Evolutionary conservation across 2,329 filamentous ascomycete species (phyloP).

Genomic region (Cercospora canescens): DNA sequence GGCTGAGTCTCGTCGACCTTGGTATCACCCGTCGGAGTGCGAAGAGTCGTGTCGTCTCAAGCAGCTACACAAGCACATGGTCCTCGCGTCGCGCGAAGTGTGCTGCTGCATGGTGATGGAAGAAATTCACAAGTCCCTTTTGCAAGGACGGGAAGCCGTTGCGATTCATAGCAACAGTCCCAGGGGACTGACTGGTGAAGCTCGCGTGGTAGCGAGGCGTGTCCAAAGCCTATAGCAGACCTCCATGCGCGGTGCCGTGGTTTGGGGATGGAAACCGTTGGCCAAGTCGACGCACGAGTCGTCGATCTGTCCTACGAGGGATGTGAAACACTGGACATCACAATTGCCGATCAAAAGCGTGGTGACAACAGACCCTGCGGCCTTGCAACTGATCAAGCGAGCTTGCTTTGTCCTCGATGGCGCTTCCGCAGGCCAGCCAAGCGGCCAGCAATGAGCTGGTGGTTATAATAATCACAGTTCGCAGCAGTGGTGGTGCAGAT

Average conservation of each 20-base stretch:
- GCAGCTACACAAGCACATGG: not conserved
- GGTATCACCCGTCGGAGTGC: not conserved
- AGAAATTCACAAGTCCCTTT: not conserved
- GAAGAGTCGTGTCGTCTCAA: not conserved
- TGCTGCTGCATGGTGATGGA: not conserved
- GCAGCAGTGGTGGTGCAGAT: not conserved
- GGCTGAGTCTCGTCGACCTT: not conserved
- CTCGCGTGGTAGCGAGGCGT: not conserved
- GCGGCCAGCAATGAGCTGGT: too few species aligned
- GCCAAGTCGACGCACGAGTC: not conserved
- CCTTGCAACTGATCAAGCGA: too few species aligned
- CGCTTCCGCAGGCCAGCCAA: too few species aligned
- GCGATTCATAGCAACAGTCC: not conserved
- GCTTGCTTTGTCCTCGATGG: too few species aligned
- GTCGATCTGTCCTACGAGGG: not conserved
- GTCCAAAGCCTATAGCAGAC: not conserved
- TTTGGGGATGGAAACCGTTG: not conserved
- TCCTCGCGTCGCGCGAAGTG: not conserved
- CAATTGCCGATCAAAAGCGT: too few species aligned
- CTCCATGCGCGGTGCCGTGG: not conserved
- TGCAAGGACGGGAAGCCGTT: not conserved
- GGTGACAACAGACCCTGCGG: too few species aligned
- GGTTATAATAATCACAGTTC: not conserved
- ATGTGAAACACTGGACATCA: not conserved
- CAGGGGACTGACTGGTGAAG: constrained; percentile 1